phyloP scores from a whole-genome alignment of 805 yeast species.

The Starmerella kuoi region DNA sequence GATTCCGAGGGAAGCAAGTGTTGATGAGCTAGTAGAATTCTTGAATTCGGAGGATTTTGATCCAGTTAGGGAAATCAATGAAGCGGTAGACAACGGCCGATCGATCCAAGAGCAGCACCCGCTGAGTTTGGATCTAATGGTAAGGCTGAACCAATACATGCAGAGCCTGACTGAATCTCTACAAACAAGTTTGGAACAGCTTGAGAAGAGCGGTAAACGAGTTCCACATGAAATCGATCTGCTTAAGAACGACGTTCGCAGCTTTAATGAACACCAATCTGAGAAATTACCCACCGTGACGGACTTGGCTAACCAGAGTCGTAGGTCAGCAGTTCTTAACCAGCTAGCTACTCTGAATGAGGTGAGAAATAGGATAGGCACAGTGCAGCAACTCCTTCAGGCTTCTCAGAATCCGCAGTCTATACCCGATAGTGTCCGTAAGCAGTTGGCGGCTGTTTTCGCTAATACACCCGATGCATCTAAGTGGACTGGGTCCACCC shows the following conservation, averaged over 20 bases:
- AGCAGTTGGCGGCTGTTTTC: slow-evolving; percentile 17
- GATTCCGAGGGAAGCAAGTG: slow-evolving; percentile 7
- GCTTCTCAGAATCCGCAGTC: not conserved
- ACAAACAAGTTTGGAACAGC: slow-evolving; percentile 21
- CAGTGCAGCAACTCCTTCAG: slow-evolving; percentile 23
- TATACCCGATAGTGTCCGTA: not conserved
- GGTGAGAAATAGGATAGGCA: slow-evolving; percentile 22
- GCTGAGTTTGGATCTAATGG: slow-evolving; percentile 25
- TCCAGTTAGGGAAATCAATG: slow-evolving; percentile 24
- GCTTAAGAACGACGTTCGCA: slow-evolving; percentile 25
- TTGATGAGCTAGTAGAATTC: slow-evolving; percentile 19
- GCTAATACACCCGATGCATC: slow-evolving; percentile 18
- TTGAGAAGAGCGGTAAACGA: slow-evolving; percentile 23
- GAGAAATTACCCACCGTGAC: slow-evolving; percentile 14
- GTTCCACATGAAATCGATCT: slow-evolving; percentile 29
- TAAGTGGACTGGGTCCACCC: slow-evolving; percentile 7
- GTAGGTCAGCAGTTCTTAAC: slow-evolving; percentile 14
- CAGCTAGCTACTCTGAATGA: slow-evolving; percentile 22
- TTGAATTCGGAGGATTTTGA: slow-evolving; percentile 24
- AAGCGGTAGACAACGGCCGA: slow-evolving; percentile 13
- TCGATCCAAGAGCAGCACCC: slow-evolving; percentile 24
- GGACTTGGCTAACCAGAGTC: slow-evolving; percentile 5
- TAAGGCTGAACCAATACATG: slow-evolving; percentile 26
- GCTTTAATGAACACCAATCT: slow-evolving; percentile 20
- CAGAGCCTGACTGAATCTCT: slow-evolving; percentile 26